Evolutionary conservation across 1,139 yeast species (phyloP), one percentile per base, ranked within the genome.

Genomic region (Debaryomyces subglobosus): DNA sequence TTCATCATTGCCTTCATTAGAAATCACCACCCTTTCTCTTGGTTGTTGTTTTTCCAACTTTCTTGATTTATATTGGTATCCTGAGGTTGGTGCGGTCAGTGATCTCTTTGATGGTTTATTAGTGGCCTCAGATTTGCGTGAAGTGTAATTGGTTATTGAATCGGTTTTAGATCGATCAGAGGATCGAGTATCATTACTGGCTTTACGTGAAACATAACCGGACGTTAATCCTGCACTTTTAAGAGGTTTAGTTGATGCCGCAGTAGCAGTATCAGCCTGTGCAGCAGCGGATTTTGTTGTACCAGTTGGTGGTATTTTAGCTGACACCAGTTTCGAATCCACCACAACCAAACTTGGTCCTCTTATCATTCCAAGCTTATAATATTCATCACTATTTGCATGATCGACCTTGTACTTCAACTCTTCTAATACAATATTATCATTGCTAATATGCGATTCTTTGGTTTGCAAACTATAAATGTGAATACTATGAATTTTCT

Each of bases 31-130:
- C 39, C 75, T 60, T 44, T 74, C 78, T 44, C 62, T 68, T 2
- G 74, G 74, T 33, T 61, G 62, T 33, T 55, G 58, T 12, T 53
- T 57, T 38, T 70, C 72, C 15, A 56, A 35, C 47, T 75, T 75
- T 23, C 79, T 59, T 2, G 79, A 74, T 53, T 73, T 72, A 53
- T 75, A 74, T 45, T 68, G 69, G 53, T 68, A 72, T 4, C 55
- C 53, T 4, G 59, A 36, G 3, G 51, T 46, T 1, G 59, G 58
- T 23, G 56, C 55, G 4, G 55, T 46, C 10, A 49, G 15, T 24
- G 51, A 39, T 27, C 52, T 35, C 45, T 51, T 49, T 5, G 39
- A 37, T 6, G 42, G 47, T 10, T 37, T 46, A 13, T 32, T 35
- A 25, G 40, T 30, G 7, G 43, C 41, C 38, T 56, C 61, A 5